A percentile compares a stretch with the other conserved stretches of the same genome.
Evolutionary conservation across 768 basidiomycete species (phyloP).

Genomic region (Lactarius hatsudake): DNA sequence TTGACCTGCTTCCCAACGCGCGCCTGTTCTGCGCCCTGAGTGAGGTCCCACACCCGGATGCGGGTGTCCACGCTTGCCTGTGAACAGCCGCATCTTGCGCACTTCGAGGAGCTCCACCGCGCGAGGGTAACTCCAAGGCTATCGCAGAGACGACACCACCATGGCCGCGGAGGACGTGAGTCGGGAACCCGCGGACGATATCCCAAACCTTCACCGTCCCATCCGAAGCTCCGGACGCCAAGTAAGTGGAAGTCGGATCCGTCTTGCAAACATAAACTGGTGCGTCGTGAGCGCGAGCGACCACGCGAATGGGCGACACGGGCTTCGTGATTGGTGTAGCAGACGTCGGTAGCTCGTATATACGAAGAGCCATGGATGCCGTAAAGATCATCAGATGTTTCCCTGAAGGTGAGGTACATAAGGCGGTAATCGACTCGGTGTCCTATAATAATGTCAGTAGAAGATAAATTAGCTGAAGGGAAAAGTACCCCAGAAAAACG

Average conservation of each 20-base stretch:
- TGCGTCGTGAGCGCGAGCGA: conserved; percentile 86
- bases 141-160: conserved; percentile 96
- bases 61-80: conserved; percentile 92
- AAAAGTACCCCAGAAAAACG: conserved; percentile 77
- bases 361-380: conserved; percentile 72
- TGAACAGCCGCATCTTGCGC: conserved; percentile 74
- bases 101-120: conserved; percentile 37
- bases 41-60: conserved; percentile 89
- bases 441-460: conserved; percentile 52
- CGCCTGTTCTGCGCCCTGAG: conserved; percentile 47
- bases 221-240: conserved; percentile 95
- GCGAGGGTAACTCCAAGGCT: conserved; percentile 78
- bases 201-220: conserved; percentile 98
- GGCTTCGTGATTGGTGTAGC: conserved; percentile 43
- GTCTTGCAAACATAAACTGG: conserved; percentile 87
- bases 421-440: conserved; percentile 76
- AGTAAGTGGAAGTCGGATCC: conserved; percentile 83
- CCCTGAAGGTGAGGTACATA: conserved; percentile 76
- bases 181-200: conserved; percentile 79
- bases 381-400: conserved; percentile 79
- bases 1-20: conserved; percentile 55
- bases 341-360: conserved; percentile 72
- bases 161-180: conserved; percentile 94
- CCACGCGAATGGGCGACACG: conserved; percentile 67
- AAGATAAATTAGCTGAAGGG: conserved; percentile 2